phyloP scores from a whole-genome alignment of 129 eudicot species.

The Apium graveolens region DNA sequence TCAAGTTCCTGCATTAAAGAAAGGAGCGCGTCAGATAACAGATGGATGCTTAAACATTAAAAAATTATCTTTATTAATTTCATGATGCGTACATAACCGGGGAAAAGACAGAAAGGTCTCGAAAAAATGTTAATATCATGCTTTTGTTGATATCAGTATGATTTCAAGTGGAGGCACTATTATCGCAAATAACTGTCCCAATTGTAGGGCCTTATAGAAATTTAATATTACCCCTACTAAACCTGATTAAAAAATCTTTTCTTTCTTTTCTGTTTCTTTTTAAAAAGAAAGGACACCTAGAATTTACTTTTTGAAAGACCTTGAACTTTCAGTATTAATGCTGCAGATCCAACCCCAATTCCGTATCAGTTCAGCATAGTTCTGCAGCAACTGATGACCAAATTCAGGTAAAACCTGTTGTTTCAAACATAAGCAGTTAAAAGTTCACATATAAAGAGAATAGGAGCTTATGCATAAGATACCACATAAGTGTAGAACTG shows the following conservation, averaged over 20 bases:
- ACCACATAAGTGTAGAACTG: neutral
- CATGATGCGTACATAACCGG: neutral
- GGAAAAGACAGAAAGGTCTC: neutral
- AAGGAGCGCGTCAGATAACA: neutral
- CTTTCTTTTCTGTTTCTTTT: neutral
- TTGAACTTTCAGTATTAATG: conserved; percentile 48
- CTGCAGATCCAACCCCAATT: conserved; percentile 98
- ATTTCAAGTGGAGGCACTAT: neutral
- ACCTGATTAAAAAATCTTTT: neutral
- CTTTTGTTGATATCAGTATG: neutral
- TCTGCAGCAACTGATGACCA: conserved; percentile 67
- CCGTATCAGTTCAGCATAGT: conserved; percentile 62
- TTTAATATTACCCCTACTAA: neutral
- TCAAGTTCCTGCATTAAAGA: conserved; percentile 55
- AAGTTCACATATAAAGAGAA: neutral
- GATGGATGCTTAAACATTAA: neutral
- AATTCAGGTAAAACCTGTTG: conserved; percentile 77
- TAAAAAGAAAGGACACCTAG: neutral
- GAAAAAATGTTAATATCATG: neutral
- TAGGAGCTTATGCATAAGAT: neutral
- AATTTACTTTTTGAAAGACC: conserved; percentile 67
- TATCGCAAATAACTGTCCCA: neutral
- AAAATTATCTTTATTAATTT: neutral
- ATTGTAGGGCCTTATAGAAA: neutral
- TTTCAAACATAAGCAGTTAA: conserved; percentile 8